Evolutionary conservation across 2,329 filamentous ascomycete species (phyloP).

Genomic region (Aspergillus brunneoviolaceus): DNA sequence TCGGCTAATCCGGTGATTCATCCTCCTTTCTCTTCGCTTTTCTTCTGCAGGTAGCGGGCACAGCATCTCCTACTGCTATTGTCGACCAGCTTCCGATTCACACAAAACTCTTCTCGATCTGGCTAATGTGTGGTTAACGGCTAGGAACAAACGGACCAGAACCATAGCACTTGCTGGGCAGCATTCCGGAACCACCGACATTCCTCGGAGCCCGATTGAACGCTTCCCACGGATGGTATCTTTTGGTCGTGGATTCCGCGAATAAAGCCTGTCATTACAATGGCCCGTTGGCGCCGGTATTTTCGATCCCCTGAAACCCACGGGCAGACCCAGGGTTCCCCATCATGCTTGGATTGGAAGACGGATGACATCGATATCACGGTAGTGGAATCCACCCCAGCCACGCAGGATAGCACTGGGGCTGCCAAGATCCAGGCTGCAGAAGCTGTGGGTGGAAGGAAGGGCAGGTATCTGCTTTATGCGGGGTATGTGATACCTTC

Average conservation of each 20-base stretch:
- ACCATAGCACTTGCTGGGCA: not conserved
- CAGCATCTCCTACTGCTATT: no score
- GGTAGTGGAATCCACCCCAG: not conserved
- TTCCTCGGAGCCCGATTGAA: not conserved
- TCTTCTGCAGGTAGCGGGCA: not conserved
- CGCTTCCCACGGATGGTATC: not conserved
- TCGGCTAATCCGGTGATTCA: not conserved
- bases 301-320: not conserved
- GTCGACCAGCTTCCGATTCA: not conserved
- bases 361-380: slow-evolving; percentile 9
- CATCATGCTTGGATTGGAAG: slow-evolving; percentile 11
- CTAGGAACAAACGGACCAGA: not conserved
- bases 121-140: not conserved
- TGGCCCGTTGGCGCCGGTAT: slow-evolving; percentile 7
- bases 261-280: not conserved
- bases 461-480: slow-evolving; percentile 31
- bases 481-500: slow-evolving; percentile 22
- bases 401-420: slow-evolving; percentile 17
- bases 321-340: not conserved
- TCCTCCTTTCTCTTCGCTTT: not conserved
- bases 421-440: slow-evolving; percentile 31
- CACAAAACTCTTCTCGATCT: not conserved
- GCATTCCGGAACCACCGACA: not conserved
- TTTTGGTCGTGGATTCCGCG: not conserved
- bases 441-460: slow-evolving; percentile 30